These are phyloP conservation scores for Hyaloscypha variabilis DNA, from an alignment of 495 filamentous ascomycete genomes.

Conservation along the genomic window DNA sequence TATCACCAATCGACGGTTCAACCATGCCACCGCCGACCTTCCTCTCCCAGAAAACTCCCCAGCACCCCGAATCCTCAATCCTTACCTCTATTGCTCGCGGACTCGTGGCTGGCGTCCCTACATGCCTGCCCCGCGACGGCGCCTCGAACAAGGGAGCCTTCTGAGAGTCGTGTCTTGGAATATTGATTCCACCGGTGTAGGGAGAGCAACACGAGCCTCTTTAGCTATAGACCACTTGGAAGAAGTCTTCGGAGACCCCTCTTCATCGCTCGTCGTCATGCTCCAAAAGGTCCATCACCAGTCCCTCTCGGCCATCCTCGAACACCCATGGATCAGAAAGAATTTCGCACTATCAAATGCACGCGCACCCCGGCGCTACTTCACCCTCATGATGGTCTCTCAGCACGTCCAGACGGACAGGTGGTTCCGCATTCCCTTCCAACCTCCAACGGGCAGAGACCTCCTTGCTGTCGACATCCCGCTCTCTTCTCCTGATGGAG, in stretches of 20 bases:
- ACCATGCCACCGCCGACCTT: too few species aligned
- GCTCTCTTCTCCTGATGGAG: too few species aligned
- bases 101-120: constrained; percentile 12
- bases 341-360: constrained; percentile 25
- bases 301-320: constrained; percentile 13
- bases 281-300: constrained; percentile 24
- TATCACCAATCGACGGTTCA: too few species aligned
- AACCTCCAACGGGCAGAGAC: too few species aligned
- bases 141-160: constrained; percentile 16
- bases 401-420: too few species aligned
- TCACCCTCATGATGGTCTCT: too few species aligned
- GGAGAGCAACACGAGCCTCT: constrained; percentile 11
- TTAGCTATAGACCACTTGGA: constrained; percentile 19
- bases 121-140: constrained; percentile 9
- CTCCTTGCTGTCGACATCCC: too few species aligned
- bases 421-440: too few species aligned
- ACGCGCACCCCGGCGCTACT: not conserved
- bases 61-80: constrained; percentile 12
- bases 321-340: constrained; percentile 21
- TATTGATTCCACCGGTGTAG: constrained; percentile 18
- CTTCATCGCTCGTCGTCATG: constrained; percentile 24
- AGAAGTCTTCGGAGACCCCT: constrained; percentile 17
- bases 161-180: constrained; percentile 29
- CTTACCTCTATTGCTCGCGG: constrained; percentile 7
- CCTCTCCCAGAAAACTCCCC: not conserved